Conservation (phyloP, 352 stramenopile genomes). For the Phytophthora hibernalis region DNA sequence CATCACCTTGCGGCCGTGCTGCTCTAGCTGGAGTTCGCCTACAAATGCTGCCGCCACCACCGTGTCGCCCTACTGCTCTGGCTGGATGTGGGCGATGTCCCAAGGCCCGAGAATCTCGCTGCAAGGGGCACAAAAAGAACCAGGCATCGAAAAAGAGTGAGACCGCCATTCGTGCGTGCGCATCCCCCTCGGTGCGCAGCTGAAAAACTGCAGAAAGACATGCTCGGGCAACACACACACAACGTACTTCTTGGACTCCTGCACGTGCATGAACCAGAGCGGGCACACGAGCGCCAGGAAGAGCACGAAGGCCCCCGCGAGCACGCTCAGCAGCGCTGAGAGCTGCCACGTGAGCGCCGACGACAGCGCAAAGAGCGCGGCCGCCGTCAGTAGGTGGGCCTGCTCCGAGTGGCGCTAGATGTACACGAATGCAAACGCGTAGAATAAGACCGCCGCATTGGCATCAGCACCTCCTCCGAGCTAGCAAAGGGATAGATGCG, state of each 20-base stretch:
- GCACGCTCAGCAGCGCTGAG: conserved; percentile 65
- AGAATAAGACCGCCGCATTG: conserved; percentile 10
- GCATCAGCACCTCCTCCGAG: not conserved
- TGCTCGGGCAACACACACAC: conserved; percentile 13
- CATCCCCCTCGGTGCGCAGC: conserved; percentile 11
- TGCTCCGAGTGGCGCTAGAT: conserved; percentile 65
- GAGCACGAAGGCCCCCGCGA: conserved; percentile 70
- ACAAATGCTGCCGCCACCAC: not conserved
- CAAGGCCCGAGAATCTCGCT: conserved; percentile 92
- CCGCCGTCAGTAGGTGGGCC: conserved; percentile 70
- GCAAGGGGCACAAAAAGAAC: conserved; percentile 28
- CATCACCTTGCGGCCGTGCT: not conserved
- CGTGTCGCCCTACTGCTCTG: conserved; percentile 50
- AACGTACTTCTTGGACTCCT: conserved; percentile 91
- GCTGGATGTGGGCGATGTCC: conserved; percentile 90
- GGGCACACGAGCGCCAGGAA: conserved; percentile 90
- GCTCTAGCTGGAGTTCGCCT: no score
- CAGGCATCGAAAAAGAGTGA: conserved; percentile 2
- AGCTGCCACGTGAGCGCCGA: conserved; percentile 79
- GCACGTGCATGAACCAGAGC: conserved; percentile 91
- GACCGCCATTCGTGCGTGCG: conserved; percentile 16
- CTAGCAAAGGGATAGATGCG: conserved; percentile 5
- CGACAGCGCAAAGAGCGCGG: conserved; percentile 76
- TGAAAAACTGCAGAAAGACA: conserved; percentile 25
- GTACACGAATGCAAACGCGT: conserved; percentile 1